Evolutionary conservation across 805 yeast species (phyloP), one percentile per base, ranked within the genome.

Genomic region (Cyberlindnera lachancei): DNA sequence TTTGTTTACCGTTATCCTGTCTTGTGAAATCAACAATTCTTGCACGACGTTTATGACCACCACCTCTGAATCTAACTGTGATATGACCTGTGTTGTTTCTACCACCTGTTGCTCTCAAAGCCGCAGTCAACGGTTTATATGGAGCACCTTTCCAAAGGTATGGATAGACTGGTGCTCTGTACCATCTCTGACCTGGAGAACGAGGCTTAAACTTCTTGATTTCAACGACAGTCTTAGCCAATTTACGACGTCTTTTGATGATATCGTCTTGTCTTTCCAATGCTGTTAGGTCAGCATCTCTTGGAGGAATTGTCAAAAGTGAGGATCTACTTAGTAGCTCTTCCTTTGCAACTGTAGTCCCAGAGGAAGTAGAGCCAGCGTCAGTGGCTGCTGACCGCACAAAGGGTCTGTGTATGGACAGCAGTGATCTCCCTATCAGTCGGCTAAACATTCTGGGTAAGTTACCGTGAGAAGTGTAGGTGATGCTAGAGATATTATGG

Each of bases 61-160:
- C 98, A 56, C 97, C 98, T 58, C 94, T 76, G 58, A 92, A 96
- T 55, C 98, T 75, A 29, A 85, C 81, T 5, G 95, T 86, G 49
- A 92, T 85, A 45, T 73, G 71, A 45, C 98, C 98, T 4, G 81
- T 66, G 58, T 81, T 68, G 58, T 90, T 88, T 64, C 98, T 79
- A 43, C 98, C 98, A 33, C 94, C 81, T 29, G 77, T 75, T 35
- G 74, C 71, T 51, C 77, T 73, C 50, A 73, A 74, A 13, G 87
- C 73, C 21, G 69, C 70, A 0, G 98, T 90, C 52, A 92, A 68
- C 27, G 77, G 75, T 53, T 68, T 68, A 36, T 81, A 61, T 1
- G 97, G 96, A 34, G 79, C 68, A 8, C 96, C 96, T 52, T 79
- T 82, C 71, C 83, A 81, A 40, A 92, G 64, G 57, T 92, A 83